Base-by-base conservation (phyloP, 2,329 filamentous ascomycete species). In the Phymatotrichopsis omnivora region DNA sequence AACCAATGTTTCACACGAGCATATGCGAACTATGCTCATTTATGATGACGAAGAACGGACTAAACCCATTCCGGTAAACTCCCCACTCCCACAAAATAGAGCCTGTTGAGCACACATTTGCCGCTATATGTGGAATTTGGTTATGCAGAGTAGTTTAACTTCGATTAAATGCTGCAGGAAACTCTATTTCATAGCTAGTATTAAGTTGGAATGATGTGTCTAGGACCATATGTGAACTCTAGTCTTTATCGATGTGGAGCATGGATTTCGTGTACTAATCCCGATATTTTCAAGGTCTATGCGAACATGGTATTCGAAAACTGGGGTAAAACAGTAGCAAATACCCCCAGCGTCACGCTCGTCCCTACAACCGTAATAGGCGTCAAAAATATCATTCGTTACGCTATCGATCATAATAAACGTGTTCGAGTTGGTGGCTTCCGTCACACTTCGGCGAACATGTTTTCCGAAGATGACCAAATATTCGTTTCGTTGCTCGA, bases 401-500 rank as follows among this genome's bases (percentile, higher is more conserved):
- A 58, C 38, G 64, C 66, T 1, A 60, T 58, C n/a, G 36, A 42
- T 4, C 56, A 63, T 17, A 57, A 61, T 2, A 60, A 64, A 47
- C 59, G 64, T 6, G 63, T 69, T 8, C 60, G 67, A 25, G 65
- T 61, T 20, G 59, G 62, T 2, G 68, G 67, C 1, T 70, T 67
- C 45, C 60, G 67, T 2, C 67, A 70, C 45, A 65, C 63, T 5
- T 69, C 67, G 66, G 60, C 62, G 5, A 55, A 62, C 4, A 61
- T 67, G 17, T 70, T 67, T 47, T 61, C 63, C 2, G 56, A 63
- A 40, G 57, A 64, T 20, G 62, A 61, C 16, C 60, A 68, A 39
- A 60, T 69, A 10, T 54, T 69, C 24, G 62, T 70, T 31, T 69
- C 66, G 0, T 57, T 68, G 5, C 55, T 69, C 10, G 61, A 61